These are phyloP conservation scores for Penicillium lividum DNA, from an alignment of 495 filamentous ascomycete species.

Conservation along the genomic window DNA sequence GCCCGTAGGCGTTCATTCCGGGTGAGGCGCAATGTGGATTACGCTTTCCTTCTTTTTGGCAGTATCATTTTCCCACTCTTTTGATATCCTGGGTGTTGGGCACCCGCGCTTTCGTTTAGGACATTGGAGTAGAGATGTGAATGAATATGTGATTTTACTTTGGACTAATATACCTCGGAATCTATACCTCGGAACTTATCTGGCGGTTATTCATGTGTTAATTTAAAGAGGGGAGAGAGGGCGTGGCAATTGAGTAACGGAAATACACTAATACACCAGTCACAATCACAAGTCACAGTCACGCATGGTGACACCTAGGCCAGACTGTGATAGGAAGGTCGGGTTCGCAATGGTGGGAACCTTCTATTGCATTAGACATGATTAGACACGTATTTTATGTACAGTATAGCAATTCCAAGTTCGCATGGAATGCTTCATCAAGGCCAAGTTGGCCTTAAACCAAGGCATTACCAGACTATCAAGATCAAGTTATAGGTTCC, in stretches of 20 bases:
- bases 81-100: slow-evolving; percentile 8
- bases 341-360: background rate
- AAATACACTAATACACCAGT: slow-evolving; percentile 5
- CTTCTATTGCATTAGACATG: background rate
- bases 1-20: slow-evolving; percentile 17
- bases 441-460: background rate
- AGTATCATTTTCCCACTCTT: slow-evolving; percentile 3
- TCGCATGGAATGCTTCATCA: background rate
- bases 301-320: slow-evolving; percentile 7
- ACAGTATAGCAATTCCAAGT: background rate
- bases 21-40: slow-evolving; percentile 21
- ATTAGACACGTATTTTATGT: background rate
- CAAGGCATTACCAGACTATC: background rate
- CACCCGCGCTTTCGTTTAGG: slow-evolving; percentile 10
- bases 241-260: slow-evolving; percentile 10
- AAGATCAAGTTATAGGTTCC: background rate
- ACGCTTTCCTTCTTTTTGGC: slow-evolving; percentile 14
- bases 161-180: background rate
- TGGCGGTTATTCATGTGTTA: background rate
- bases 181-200: background rate
- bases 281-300: slow-evolving; percentile 1
- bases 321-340: slow-evolving; percentile 3
- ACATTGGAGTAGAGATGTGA: background rate
- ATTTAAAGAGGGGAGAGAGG: background rate
- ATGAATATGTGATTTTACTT: background rate